Conservation (phyloP, 2,329 filamentous ascomycete genomes). For the Fusarium palustre region DNA sequence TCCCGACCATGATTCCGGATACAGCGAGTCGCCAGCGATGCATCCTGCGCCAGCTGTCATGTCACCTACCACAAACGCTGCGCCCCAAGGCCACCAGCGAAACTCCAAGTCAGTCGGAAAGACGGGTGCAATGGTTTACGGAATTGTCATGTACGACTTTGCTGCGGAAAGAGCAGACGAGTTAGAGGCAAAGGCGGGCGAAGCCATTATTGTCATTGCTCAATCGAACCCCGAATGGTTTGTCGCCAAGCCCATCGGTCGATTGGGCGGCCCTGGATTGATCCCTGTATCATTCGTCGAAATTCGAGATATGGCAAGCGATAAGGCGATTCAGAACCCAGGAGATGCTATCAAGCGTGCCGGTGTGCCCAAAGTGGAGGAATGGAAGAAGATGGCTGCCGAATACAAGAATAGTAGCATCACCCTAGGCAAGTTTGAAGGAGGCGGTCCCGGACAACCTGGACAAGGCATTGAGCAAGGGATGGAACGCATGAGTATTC, state of each 20-base stretch:
- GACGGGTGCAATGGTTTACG: slow-evolving; percentile 90
- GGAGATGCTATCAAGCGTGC: slow-evolving; percentile 87
- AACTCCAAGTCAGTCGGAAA: slow-evolving; percentile 65
- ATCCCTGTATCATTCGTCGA: slow-evolving; percentile 98
- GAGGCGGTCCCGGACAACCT: slow-evolving; percentile 56
- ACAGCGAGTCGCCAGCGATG: slow-evolving; percentile 59
- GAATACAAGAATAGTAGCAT: slow-evolving; percentile 99
- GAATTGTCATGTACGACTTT: slow-evolving; percentile 97
- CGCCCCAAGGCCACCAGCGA: slow-evolving; percentile 55
- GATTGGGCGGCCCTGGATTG: slow-evolving; percentile 92
- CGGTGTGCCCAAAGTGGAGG: slow-evolving; percentile 93
- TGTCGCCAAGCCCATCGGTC: slow-evolving; percentile 97
- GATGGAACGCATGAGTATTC: slow-evolving; percentile 84
- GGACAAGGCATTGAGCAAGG: slow-evolving; percentile 70
- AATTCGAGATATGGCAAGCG: slow-evolving; percentile 92
- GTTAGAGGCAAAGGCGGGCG: slow-evolving; percentile 91
- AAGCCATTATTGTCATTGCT: slow-evolving; percentile 97
- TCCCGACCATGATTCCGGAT: slow-evolving; percentile 91
- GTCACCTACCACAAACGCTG: slow-evolving; percentile 19
- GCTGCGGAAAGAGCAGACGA: slow-evolving; percentile 95
- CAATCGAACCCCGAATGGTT: slow-evolving; percentile 99
- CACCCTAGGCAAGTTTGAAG: slow-evolving; percentile 89
- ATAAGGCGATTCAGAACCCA: slow-evolving; percentile 83
- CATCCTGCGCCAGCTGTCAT: slow-evolving; percentile 41
- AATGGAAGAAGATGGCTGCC: slow-evolving; percentile 99